These are phyloP conservation scores for Trichoderma koningiopsis DNA, from an alignment of 2,329 filamentous ascomycete genomes.

Conservation along the genomic window DNA sequence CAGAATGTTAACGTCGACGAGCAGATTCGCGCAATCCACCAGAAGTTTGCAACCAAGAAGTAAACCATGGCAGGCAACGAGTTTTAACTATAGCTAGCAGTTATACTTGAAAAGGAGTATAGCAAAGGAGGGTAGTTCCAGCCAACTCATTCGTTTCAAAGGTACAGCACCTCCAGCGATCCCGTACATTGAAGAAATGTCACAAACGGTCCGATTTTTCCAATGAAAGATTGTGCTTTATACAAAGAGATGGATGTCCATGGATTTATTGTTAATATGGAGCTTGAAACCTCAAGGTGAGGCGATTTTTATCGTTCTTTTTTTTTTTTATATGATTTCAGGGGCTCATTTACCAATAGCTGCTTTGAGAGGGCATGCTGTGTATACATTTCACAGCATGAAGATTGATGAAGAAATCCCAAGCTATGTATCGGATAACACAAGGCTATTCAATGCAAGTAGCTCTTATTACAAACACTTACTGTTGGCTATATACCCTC, in stretches of 20 bases:
- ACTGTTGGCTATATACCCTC: not conserved
- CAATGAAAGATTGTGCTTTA: not conserved
- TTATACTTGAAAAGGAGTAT: not conserved
- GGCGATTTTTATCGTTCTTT: slow-evolving; percentile 17
- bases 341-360: slow-evolving; percentile 25
- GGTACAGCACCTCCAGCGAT: not conserved
- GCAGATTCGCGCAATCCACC: slow-evolving; percentile 70
- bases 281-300: slow-evolving; percentile 24
- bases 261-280: not conserved
- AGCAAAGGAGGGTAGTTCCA: not conserved
- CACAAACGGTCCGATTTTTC: not conserved
- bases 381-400: not conserved
- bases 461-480: not conserved
- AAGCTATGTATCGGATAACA: not conserved
- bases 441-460: not conserved
- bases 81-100: not conserved
- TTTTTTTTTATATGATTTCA: not conserved
- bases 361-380: not conserved
- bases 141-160: not conserved
- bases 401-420: not conserved
- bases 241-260: not conserved
- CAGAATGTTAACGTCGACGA: slow-evolving; percentile 79
- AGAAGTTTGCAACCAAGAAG: slow-evolving; percentile 52
- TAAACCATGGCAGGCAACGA: slow-evolving; percentile 22
- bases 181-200: not conserved